These are phyloP conservation scores for Cryptococcus amylolentus DNA, from an alignment of 1,284 basidiomycete genomes.

Conservation along the genomic window DNA sequence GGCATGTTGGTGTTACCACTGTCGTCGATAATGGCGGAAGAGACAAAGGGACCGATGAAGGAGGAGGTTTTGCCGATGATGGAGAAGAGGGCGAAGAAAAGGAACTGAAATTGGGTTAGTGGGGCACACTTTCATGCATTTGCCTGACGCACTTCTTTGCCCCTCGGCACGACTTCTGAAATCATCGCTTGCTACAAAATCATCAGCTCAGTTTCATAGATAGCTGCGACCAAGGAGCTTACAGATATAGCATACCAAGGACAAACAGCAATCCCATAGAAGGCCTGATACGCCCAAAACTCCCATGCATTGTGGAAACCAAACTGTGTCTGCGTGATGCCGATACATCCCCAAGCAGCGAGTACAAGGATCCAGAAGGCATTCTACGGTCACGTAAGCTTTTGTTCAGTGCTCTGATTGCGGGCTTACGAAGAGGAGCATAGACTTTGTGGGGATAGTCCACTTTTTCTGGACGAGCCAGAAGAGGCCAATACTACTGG, in stretches of 20 bases:
- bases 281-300: slow-evolving; percentile 75
- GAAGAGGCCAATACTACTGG: slow-evolving; percentile 56
- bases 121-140: neutral
- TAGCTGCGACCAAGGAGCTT: slow-evolving; percentile 10
- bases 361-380: slow-evolving; percentile 42
- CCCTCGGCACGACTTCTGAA: slow-evolving; percentile 69
- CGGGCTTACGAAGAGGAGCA: slow-evolving; percentile 44
- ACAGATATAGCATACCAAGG: slow-evolving; percentile 72
- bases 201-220: neutral
- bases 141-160: slow-evolving; percentile 30
- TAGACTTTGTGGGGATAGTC: slow-evolving; percentile 67
- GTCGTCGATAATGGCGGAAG: slow-evolving; percentile 49
- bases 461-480: slow-evolving; percentile 74
- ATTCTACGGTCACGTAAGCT: slow-evolving; percentile 39
- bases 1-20: slow-evolving; percentile 74
- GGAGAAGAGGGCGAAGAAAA: slow-evolving; percentile 39
- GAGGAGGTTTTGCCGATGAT: slow-evolving; percentile 59
- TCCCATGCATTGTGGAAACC: slow-evolving; percentile 83
- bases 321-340: slow-evolving; percentile 70
- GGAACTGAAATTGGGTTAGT: slow-evolving; percentile 59
- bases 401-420: slow-evolving; percentile 31
- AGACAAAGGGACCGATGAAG: slow-evolving; percentile 76
- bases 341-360: slow-evolving; percentile 72
- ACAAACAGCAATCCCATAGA: slow-evolving; percentile 79
- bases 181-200: slow-evolving; percentile 71